These are phyloP conservation scores for Blastomyces silverae DNA, from an alignment of 2,329 filamentous ascomycete species.

Conservation along the genomic window DNA sequence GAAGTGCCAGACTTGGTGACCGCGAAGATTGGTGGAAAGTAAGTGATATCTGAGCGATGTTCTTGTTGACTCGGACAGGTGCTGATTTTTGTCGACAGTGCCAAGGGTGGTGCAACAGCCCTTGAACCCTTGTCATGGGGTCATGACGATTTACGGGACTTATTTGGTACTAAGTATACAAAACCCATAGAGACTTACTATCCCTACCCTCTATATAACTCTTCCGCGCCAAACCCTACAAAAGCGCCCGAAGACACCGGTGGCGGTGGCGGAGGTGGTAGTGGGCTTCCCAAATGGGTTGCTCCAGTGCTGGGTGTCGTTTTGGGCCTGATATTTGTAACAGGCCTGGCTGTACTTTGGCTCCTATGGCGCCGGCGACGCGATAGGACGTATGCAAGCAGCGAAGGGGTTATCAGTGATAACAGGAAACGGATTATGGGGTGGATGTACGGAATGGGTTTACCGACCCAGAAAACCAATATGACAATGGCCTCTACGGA, in stretches of 20 bases:
- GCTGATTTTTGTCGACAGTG: slow-evolving; percentile 22
- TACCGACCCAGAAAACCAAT: slow-evolving; percentile 36
- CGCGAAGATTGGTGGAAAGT: slow-evolving; percentile 34
- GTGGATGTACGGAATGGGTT: slow-evolving; percentile 46
- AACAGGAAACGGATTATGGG: slow-evolving; percentile 45
- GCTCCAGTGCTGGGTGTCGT: slow-evolving; percentile 58
- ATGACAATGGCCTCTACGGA: slow-evolving; percentile 23
- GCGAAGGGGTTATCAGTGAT: slow-evolving; percentile 42
- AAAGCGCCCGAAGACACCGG: slow-evolving; percentile 24
- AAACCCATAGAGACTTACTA: slow-evolving; percentile 53
- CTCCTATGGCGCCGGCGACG: slow-evolving; percentile 44
- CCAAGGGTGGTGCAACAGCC: slow-evolving; percentile 30
- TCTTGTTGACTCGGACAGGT: slow-evolving; percentile 8
- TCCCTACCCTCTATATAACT: slow-evolving; percentile 44
- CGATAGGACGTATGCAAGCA: slow-evolving; percentile 41
- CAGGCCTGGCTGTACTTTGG: slow-evolving; percentile 47
- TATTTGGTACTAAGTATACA: slow-evolving; percentile 54
- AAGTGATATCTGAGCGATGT: slow-evolving; percentile 17
- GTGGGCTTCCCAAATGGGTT: slow-evolving; percentile 51
- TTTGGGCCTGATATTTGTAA: slow-evolving; percentile 52
- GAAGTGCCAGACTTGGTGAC: slow-evolving; percentile 28
- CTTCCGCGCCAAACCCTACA: slow-evolving; percentile 9
- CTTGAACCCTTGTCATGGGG: slow-evolving; percentile 41
- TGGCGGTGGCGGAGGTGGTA: slow-evolving; percentile 25
- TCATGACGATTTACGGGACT: slow-evolving; percentile 41